phyloP scores from a whole-genome alignment of 352 stramenopile genomes.

The Phytophthora hybrid region DNA sequence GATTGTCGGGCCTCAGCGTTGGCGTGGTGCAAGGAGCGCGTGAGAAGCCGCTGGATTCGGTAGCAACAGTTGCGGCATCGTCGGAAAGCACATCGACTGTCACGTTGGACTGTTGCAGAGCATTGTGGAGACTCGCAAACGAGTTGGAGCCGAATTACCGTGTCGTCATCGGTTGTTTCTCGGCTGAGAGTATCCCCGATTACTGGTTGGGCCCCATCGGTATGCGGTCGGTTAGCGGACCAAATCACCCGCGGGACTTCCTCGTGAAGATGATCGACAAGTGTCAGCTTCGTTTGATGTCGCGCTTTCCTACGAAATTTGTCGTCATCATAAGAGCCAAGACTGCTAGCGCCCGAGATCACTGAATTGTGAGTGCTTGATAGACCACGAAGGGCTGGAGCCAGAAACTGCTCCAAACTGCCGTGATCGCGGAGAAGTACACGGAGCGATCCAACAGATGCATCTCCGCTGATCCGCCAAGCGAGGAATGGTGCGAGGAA shows the following conservation, averaged over 20 bases:
- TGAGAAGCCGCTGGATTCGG: constrained; percentile 59
- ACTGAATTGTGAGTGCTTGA: constrained; percentile 3
- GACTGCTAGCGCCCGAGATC: background rate
- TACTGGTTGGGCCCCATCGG: constrained; percentile 10
- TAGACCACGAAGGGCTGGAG: constrained; percentile 24
- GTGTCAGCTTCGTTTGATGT: constrained; percentile 62
- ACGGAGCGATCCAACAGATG: constrained; percentile 24
- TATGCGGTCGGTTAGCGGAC: constrained; percentile 53
- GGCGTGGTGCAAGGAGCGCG: constrained; percentile 31
- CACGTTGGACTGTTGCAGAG: constrained; percentile 40
- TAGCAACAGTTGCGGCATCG: constrained; percentile 78
- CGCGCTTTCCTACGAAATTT: constrained; percentile 74
- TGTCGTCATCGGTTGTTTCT: background rate
- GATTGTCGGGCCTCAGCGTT: constrained; percentile 38
- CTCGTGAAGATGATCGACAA: constrained; percentile 54
- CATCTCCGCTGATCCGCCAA: background rate
- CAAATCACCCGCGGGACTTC: constrained; percentile 59
- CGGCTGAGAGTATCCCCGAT: constrained; percentile 19
- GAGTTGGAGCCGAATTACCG: constrained; percentile 20
- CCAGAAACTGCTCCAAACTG: constrained; percentile 46
- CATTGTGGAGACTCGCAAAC: constrained; percentile 49
- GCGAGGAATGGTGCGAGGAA: constrained; percentile 12
- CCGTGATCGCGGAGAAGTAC: constrained; percentile 32
- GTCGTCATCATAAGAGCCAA: constrained; percentile 45
- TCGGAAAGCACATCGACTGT: constrained; percentile 56